Conservation (phyloP, 75 land plant species). For the Azolla pinnata region DNA sequence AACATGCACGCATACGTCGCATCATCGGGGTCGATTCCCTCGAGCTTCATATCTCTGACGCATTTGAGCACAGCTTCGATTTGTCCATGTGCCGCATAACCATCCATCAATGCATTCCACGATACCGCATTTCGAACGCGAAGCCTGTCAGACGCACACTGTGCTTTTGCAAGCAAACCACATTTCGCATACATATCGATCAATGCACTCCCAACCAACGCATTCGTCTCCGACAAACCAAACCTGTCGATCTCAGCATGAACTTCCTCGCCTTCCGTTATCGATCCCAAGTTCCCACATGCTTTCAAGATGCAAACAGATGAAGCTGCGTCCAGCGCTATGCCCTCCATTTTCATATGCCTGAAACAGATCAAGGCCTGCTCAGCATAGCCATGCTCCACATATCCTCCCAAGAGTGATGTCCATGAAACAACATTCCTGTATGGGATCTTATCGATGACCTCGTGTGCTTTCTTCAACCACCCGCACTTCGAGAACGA, state of each 20-base stretch:
- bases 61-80: conserved; percentile 20
- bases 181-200: conserved; percentile 38
- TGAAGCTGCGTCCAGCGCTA: conserved; percentile 18
- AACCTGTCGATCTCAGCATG: conserved; percentile 20
- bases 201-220: conserved; percentile 29
- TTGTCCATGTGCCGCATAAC: conserved; percentile 28
- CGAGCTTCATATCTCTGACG: conserved; percentile 31
- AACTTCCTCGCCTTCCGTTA: conserved; percentile 22
- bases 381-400: conserved; percentile 11
- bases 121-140: conserved; percentile 20
- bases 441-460: conserved; percentile 20
- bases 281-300: conserved; percentile 22
- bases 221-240: conserved; percentile 12
- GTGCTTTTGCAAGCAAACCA: conserved; percentile 38
- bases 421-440: conserved; percentile 31
- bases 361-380: conserved; percentile 26
- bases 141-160: conserved; percentile 19
- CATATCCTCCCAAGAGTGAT: conserved; percentile 30
- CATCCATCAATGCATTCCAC: conserved; percentile 62
- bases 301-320: conserved; percentile 28
- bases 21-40: conserved; percentile 38
- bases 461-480: conserved; percentile 14
- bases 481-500: conserved; percentile 22
- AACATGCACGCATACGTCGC: conserved; percentile 54
- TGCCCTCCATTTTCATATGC: conserved; percentile 17